phyloP scores from a whole-genome alignment of 2,329 filamentous ascomycete genomes.

The Sordariomycetes sp. region DNA sequence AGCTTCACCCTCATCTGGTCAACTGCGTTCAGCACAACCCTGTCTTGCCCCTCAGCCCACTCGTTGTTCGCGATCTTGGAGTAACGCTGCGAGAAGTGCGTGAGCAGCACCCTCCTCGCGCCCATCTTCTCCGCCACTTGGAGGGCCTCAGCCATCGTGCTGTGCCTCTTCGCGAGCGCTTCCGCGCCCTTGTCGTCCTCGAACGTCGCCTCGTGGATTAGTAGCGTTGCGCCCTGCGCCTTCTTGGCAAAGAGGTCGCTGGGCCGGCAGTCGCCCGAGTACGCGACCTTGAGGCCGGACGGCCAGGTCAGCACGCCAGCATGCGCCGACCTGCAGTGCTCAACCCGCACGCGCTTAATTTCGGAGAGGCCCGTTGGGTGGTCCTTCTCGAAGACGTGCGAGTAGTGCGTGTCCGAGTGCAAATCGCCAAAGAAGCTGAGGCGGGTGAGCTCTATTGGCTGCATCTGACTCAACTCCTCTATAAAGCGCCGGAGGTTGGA shows the following conservation, averaged over 20 bases:
- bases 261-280: slow-evolving; percentile 89
- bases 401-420: slow-evolving; percentile 12
- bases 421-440: slow-evolving; percentile 19
- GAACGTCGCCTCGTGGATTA: slow-evolving; percentile 95
- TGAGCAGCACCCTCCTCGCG: slow-evolving; percentile 71
- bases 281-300: slow-evolving; percentile 75
- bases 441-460: slow-evolving; percentile 60
- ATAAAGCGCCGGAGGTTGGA: slow-evolving; percentile 65
- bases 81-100: slow-evolving; percentile 93
- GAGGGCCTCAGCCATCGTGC: slow-evolving; percentile 78
- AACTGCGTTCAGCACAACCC: slow-evolving; percentile 63
- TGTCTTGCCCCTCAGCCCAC: slow-evolving; percentile 17
- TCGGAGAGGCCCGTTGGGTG: slow-evolving; percentile 49
- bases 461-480: slow-evolving; percentile 66
- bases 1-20: slow-evolving; percentile 69
- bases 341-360: slow-evolving; percentile 57
- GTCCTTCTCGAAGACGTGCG: slow-evolving; percentile 21
- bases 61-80: slow-evolving; percentile 53
- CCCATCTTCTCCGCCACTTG: slow-evolving; percentile 66
- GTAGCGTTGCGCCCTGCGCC: slow-evolving; percentile 65
- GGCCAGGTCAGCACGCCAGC: slow-evolving; percentile 71
- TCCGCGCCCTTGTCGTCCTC: slow-evolving; percentile 73
- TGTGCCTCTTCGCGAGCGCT: slow-evolving; percentile 81
- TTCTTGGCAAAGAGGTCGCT: slow-evolving; percentile 57
- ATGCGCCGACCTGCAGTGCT: slow-evolving; percentile 71